Evolutionary conservation across 805 yeast species (phyloP), one percentile per base, ranked within the genome.

Genomic region (Yarrowia hollandica): DNA sequence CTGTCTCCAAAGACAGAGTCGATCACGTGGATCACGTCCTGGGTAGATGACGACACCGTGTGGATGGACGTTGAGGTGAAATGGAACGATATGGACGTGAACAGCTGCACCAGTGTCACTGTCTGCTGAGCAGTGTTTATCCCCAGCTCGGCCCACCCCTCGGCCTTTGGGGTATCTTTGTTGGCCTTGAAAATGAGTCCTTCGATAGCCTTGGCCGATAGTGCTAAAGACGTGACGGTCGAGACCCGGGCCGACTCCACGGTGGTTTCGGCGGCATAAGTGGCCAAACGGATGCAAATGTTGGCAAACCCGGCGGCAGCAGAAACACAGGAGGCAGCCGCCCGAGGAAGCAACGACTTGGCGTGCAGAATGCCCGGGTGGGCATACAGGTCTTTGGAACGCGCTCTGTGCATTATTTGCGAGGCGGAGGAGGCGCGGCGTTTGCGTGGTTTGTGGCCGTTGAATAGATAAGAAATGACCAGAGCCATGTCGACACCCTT

Each of bases 1-100:
- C 72, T 69, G 26, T 69, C 66, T 25, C 73, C 73, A 55, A 70
- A 68, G 8, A 69, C 61, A 22, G 67, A 62, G 48, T 70, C 68
- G 18, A 69, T 25, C 54, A 70, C 60, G 54, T 70, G 70, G 22
- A 70, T 64, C 11, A 64, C 61, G 58, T 70, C 72, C 48, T 66
- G 69, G n/a, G 69, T 64, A 12, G 67, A 46, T 15, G 60, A 62
- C 26, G 63, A 61, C 23, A 61, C 59, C 0, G 68, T 65, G 15
- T 65, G 42, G 19, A 69, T 60, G 8, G 66, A 55, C 5, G 71
- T 62, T 14, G 63, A 54, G 6, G 66, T 67, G 23, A 67, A 41
- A 39, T 70, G 71, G 59, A 70, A 69, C 23, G 66, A 58, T 2
- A 67, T 65, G 3, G 71, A 65, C 3, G 69, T 64, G 34, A 64